phyloP scores from a whole-genome alignment of 169 alveolate species.

The Perkinsus marinus region DNA sequence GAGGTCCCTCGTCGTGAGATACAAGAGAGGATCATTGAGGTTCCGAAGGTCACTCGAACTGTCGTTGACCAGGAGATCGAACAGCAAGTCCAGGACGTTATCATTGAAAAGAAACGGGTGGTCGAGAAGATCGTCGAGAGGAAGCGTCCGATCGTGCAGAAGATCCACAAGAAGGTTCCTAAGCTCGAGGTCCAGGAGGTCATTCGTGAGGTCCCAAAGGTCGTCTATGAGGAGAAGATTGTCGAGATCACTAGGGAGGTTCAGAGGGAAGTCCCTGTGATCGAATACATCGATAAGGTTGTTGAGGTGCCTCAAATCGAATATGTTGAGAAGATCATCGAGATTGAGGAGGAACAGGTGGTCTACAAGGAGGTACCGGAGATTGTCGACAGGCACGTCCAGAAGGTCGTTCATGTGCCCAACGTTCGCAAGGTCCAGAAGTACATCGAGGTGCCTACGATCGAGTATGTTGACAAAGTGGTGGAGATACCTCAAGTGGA shows the following conservation, averaged over 20 bases:
- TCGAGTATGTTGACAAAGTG: neutral
- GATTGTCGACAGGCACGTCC: conserved; percentile 32
- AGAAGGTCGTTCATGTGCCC: neutral
- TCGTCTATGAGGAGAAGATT: conserved; percentile 56
- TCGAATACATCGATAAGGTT: conserved; percentile 54
- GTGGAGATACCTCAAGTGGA: neutral
- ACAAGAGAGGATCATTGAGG: neutral
- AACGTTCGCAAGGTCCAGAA: neutral
- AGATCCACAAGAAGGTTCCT: conserved; percentile 49
- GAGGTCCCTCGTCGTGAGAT: neutral
- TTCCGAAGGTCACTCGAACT: neutral
- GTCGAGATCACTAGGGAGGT: conserved; percentile 26
- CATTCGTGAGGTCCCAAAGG: conserved; percentile 48
- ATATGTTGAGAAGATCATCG: conserved; percentile 55
- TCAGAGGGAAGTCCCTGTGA: conserved; percentile 41
- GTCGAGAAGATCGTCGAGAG: conserved; percentile 58
- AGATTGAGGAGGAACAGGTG: conserved; percentile 48
- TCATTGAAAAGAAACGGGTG: conserved; percentile 16
- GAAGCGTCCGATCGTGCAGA: conserved; percentile 48
- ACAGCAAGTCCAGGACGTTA: neutral
- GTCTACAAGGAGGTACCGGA: conserved; percentile 54
- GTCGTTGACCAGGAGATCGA: neutral
- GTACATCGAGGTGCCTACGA: neutral
- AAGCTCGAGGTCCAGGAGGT: conserved; percentile 45
- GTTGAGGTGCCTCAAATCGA: conserved; percentile 61